Conservation (phyloP, 495 filamentous ascomycete species). For the Ramalina intermedia region DNA sequence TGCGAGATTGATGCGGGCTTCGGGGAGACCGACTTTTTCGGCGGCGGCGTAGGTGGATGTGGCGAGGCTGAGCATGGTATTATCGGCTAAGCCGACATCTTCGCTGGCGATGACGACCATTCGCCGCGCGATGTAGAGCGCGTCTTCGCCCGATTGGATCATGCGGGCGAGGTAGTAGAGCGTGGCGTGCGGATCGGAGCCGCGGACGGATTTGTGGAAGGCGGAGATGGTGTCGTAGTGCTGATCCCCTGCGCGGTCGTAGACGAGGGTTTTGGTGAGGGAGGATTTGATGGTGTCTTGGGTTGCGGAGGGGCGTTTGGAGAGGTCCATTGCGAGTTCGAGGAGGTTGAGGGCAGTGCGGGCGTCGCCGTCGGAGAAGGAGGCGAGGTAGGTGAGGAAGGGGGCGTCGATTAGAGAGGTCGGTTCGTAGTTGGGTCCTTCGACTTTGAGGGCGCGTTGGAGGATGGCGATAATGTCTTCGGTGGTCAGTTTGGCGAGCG, state of each 20-base stretch:
- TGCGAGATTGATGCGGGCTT: constrained; percentile 82
- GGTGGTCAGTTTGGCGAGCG: constrained; percentile 56
- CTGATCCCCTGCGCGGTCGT: constrained; percentile 88
- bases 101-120: constrained; percentile 87
- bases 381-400: constrained; percentile 63
- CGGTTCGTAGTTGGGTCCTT: constrained; percentile 39
- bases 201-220: constrained; percentile 90
- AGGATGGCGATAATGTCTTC: constrained; percentile 61
- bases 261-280: constrained; percentile 81
- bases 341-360: constrained; percentile 85
- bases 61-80: constrained; percentile 67
- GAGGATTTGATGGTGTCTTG: constrained; percentile 59
- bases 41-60: constrained; percentile 72
- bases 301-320: constrained; percentile 34
- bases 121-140: constrained; percentile 77
- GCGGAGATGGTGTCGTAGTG: constrained; percentile 93
- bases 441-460: constrained; percentile 50
- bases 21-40: constrained; percentile 85
- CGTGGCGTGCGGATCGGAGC: constrained; percentile 70
- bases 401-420: constrained; percentile 59
- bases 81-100: constrained; percentile 85
- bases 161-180: constrained; percentile 92
- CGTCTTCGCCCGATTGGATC: constrained; percentile 92
- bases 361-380: constrained; percentile 83
- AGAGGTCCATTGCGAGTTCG: constrained; percentile 63